Evolutionary conservation across 2,329 filamentous ascomycete genomes (phyloP).

Genomic region (Aspergillus pseudotamarii): DNA sequence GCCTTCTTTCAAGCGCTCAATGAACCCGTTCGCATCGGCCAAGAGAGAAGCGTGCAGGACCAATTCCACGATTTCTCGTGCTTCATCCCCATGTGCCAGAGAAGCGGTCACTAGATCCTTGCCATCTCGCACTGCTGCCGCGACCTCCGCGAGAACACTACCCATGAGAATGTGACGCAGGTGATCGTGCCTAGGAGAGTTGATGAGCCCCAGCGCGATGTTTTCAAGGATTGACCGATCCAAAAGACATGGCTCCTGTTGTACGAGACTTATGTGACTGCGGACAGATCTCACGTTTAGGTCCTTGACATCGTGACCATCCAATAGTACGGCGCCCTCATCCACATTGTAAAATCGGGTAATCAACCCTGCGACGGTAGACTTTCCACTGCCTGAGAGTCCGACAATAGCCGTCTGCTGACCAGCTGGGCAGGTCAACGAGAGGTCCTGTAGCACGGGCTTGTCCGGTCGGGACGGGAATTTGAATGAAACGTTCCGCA

Average conservation of each 20-base stretch:
- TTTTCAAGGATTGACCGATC: slow-evolving; percentile 81
- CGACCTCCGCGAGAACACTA: slow-evolving; percentile 52
- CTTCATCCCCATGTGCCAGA: slow-evolving; percentile 49
- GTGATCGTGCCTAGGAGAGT: slow-evolving; percentile 47
- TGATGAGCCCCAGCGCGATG: slow-evolving; percentile 60
- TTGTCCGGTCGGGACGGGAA: slow-evolving; percentile 45
- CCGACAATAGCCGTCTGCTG: slow-evolving; percentile 68
- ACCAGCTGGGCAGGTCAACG: slow-evolving; percentile 39
- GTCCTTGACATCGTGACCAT: slow-evolving; percentile 39
- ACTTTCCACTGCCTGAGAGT: slow-evolving; percentile 73
- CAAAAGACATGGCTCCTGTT: slow-evolving; percentile 79
- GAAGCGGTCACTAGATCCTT: slow-evolving; percentile 47
- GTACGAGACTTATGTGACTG: slow-evolving; percentile 23
- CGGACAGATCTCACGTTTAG: slow-evolving; percentile 25
- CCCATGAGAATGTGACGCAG: slow-evolving; percentile 55
- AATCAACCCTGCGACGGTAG: slow-evolving; percentile 71
- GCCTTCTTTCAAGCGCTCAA: slow-evolving; percentile 71
- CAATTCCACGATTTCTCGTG: slow-evolving; percentile 52
- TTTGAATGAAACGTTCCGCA: slow-evolving; percentile 37
- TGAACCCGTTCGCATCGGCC: slow-evolving; percentile 67
- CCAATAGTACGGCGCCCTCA: slow-evolving; percentile 40
- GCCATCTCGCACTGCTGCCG: slow-evolving; percentile 48
- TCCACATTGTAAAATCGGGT: slow-evolving; percentile 68
- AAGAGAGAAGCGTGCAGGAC: slow-evolving; percentile 61
- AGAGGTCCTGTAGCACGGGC: slow-evolving; percentile 37